These are phyloP conservation scores for Sarocladiaceae sp. DNA, from an alignment of 2,329 filamentous ascomycete genomes.

Conservation along the genomic window DNA sequence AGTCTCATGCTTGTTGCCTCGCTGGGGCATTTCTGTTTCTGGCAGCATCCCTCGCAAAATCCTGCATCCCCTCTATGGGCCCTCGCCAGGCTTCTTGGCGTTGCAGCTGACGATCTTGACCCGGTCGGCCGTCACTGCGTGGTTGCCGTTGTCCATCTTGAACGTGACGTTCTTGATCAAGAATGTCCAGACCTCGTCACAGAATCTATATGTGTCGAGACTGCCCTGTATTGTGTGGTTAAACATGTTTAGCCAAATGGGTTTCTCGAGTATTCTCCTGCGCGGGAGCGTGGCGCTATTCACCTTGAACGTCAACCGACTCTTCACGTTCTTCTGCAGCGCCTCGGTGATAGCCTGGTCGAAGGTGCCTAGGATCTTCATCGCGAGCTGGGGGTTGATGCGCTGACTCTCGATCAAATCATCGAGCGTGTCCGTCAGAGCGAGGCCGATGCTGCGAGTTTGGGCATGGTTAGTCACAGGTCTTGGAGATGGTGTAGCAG, in stretches of 20 bases:
- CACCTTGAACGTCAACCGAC: slow-evolving; percentile 92
- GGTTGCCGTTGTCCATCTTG: slow-evolving; percentile 79
- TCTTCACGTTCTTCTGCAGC: slow-evolving; percentile 85
- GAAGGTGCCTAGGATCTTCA: slow-evolving; percentile 96
- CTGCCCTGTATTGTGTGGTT: slow-evolving; percentile 58
- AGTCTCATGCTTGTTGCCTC: no score
- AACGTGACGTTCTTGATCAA: slow-evolving; percentile 98
- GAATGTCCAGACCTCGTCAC: slow-evolving; percentile 99
- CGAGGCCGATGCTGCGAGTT: slow-evolving; percentile 71
- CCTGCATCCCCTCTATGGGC: slow-evolving; percentile 8
- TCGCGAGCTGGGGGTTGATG: slow-evolving; percentile 95
- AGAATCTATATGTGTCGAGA: slow-evolving; percentile 97
- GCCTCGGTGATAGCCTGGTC: slow-evolving; percentile 90
- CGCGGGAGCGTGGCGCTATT: slow-evolving; percentile 13
- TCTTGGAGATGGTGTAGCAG: slow-evolving; percentile 13
- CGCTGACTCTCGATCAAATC: slow-evolving; percentile 89
- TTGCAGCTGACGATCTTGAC: slow-evolving; percentile 99
- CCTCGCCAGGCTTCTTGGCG: slow-evolving; percentile 61
- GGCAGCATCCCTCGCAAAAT: no score
- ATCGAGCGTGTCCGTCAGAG: slow-evolving; percentile 94
- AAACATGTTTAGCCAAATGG: slow-evolving; percentile 11
- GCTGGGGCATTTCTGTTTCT: no score
- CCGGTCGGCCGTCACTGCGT: slow-evolving; percentile 74
- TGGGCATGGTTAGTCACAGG: slow-evolving; percentile 21
- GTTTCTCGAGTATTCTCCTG: no score